These are phyloP conservation scores for Pleurotus eryngii DNA, from an alignment of 768 basidiomycete genomes.

Conservation along the genomic window DNA sequence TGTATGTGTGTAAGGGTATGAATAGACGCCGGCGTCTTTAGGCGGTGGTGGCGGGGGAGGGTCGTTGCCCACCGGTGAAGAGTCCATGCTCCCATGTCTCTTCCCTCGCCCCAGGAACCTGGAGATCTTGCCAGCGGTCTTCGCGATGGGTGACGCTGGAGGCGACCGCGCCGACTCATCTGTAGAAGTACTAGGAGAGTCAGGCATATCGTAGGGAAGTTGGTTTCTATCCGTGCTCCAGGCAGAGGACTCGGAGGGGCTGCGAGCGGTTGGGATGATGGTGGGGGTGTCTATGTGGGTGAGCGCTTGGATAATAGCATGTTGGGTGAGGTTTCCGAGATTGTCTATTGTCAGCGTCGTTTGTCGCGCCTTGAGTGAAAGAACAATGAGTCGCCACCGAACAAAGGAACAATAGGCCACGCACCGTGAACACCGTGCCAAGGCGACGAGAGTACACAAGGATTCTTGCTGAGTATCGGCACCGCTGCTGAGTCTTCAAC, in stretches of 20 bases:
- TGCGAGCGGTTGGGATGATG: constrained; percentile 6
- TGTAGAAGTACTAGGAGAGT: constrained; percentile 8
- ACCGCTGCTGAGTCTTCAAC: too few relatives aligned
- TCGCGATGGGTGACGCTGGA: constrained; percentile 9
- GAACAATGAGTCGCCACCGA: constrained; percentile 15
- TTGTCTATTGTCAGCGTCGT: constrained; percentile 43
- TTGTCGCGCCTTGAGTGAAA: constrained; percentile 27
- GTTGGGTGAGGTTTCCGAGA: constrained; percentile 37
- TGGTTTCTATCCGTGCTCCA: background rate
- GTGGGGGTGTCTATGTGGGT: constrained; percentile 20
- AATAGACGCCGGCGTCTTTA: constrained; percentile 34
- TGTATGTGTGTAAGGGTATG: constrained; percentile 9
- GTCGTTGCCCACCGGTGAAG: constrained; percentile 16
- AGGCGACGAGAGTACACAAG: constrained; percentile 47
- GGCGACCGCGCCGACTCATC: background rate
- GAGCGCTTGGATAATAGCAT: constrained; percentile 35
- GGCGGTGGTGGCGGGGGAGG: constrained; percentile 42
- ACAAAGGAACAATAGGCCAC: constrained; percentile 21
- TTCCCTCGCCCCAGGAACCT: constrained; percentile 40
- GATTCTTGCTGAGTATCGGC: constrained; percentile 32
- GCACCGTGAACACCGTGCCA: constrained; percentile 43
- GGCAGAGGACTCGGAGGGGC: background rate
- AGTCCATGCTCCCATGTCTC: constrained; percentile 25
- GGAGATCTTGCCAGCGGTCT: constrained; percentile 22
- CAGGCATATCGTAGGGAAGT: constrained; percentile 12